Evolutionary conservation across 75 land plant species (phyloP), one percentile per base, ranked within the genome.

Genomic region (Isoetes taiwanensis): DNA sequence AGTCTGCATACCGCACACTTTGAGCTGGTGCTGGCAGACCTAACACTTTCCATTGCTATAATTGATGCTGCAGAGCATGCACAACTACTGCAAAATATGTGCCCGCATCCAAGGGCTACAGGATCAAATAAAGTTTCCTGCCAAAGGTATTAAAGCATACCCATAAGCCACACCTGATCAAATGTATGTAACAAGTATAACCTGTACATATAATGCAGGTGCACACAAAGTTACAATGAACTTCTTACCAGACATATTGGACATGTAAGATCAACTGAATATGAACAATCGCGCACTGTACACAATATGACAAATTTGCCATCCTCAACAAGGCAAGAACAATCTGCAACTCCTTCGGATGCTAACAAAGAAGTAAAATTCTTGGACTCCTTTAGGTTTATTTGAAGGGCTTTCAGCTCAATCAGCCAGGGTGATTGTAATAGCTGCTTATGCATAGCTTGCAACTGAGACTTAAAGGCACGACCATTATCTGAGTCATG

Each of bases 31-130:
- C 12, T 6, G 6, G 50, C 50, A 19, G 50, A 46, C 50, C 23
- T 46, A 23, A 46, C n/a, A 23, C 50, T 23, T 46, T 46, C 25
- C 16, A 46, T 46, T 46, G 50, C 23, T 46, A 23, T 16, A 46
- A 46, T 46, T 5, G 50, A 46, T 19, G 50, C 50, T n/a, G 50
- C 50, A 46, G 50, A 46, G 25, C 50, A 46, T 6, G 50, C 50
- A 46, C 50, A 46, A n/a, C 12, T 46, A 23, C 23, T 46, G 19
- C 50, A 46, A 19, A 46, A 46, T 5, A 46, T 5, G 16, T 46
- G 50, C 16, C 50, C 50, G 19, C 50, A 46, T 46, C 50, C 50
- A 6, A 46, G 19, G 5, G 50, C 50, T 6, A 46, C 50, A 3
- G 50, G 50, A 6, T 46, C 50, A 46, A 46, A 46, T 23, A 46